Base-by-base conservation (phyloP, 202 grass and related monocot genomes). In the Saccharum hybrid region DNA sequence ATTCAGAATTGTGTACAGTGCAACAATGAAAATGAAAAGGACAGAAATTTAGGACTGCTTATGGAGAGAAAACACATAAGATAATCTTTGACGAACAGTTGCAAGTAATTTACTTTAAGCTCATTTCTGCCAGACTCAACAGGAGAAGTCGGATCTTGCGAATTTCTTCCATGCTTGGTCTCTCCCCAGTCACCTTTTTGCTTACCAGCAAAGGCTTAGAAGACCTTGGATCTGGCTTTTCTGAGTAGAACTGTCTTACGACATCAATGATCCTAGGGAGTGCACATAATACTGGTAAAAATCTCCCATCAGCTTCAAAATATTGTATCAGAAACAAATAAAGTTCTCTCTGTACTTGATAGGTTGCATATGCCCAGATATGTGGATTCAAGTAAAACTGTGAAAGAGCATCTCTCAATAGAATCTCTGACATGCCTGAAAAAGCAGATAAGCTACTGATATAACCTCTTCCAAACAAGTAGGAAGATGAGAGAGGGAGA, bases 91-190 rank as follows among this genome's bases (percentile, higher is more conserved):
- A 86, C 18, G 38, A 67, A 90, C 39, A 82, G 78, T 77, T 82
- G 39, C 28, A 49, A 37, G 66, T 69, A 75, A 62, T 82, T 79
- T 88, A 95, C 96, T 90, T 93, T 69, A 98, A 81, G 81, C 88
- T 89, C 93, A 98, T 98, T 85, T 98, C 96, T 81, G 91, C 92
- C 75, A 98, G 63, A 84, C 96, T 98, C 85, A 98, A 89, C 54
- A 98, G 83, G 76, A 98, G 92, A 49, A 98, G 87, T 12, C 96
- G 83, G 16, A 98, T 90, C 86, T 98, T 98, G 63, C 81, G 88
- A 81, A 95, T 84, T 86, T 95, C 92, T 86, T 93, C 92, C 18
- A 82, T 63, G 80, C 85, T 78, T 71, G 91, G 96, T 82, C 92
- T 87, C 80, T 92, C 89, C 60, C 89, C 92, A 77, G 87, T 90